Evolutionary conservation across 2,329 filamentous ascomycete genomes (phyloP).

Genomic region (Samsoniella hepiali): DNA sequence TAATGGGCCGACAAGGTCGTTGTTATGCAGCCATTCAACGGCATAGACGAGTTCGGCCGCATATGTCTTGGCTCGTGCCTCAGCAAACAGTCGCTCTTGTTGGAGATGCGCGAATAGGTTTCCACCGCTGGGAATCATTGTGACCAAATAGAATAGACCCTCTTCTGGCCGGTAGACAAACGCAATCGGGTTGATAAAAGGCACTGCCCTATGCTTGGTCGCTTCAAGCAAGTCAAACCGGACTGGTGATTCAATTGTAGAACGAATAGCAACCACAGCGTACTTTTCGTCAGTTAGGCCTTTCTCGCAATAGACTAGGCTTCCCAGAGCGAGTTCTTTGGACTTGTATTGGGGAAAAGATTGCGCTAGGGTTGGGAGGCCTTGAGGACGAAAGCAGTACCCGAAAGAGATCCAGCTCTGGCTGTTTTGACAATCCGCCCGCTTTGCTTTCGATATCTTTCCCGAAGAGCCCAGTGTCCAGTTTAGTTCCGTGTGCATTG

Average conservation of each 20-base stretch:
- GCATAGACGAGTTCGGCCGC: conserved; percentile 2
- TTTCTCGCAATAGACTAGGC: no score
- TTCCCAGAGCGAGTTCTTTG: no score
- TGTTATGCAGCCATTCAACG: conserved; percentile 7
- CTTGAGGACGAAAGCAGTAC: no score
- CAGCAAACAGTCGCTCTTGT: not conserved
- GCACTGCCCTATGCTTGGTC: not conserved
- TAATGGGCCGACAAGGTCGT: not conserved
- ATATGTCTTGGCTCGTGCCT: conserved; percentile 5
- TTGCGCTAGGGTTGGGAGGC: no score
- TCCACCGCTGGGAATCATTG: not conserved
- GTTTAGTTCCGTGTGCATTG: no score
- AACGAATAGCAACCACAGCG: conserved; percentile 6
- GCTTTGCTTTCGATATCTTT: no score
- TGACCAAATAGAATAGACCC: not conserved
- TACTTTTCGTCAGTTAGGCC: not conserved
- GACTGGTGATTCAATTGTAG: not conserved
- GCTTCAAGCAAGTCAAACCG: conserved; percentile 2
- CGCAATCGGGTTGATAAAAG: not conserved
- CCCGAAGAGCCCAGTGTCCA: no score
- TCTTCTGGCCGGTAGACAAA: not conserved
- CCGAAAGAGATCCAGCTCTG: no score
- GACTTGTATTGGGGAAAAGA: no score
- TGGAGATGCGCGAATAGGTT: conserved; percentile 14
- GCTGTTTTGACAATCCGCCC: no score